Evolutionary conservation across 202 grass and related monocot species (phyloP), one percentile per base, ranked within the genome.

Genomic region (Cymbopogon flexuosus): DNA sequence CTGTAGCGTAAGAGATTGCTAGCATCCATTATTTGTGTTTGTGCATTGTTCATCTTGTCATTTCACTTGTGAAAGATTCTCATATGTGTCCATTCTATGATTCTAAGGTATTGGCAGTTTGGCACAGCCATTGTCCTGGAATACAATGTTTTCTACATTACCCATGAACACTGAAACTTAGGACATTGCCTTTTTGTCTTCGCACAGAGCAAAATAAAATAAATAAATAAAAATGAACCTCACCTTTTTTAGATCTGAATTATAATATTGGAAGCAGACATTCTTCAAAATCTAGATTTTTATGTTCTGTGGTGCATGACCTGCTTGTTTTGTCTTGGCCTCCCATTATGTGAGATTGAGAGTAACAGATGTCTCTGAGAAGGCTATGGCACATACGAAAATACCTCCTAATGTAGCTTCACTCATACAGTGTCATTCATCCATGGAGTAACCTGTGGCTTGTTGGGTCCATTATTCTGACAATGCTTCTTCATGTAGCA

Each of bases 361-460:
- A 67, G 58, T 83, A 58, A 23, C 18, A 73, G 19, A 31, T 59
- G 49, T 43, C 6, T 52, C 15, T 39, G 31, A 62, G 70, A 81
- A 23, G 76, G 16, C 46, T 71, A 35, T 78, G 34, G 24, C 10
- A 77, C 41, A 8, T 81, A 47, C 65, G 65, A 51, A 52, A 79
- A 51, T 78, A 80, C 66, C 65, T 27, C 69, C 51, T 88, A 64
- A 67, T 67, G 9, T 56, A 16, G 11, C 8, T 73, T 72, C 61
- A n/a, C n/a, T 87, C 29, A 85, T 87, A 52, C 84, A 99, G 96
- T 83, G 84, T 89, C 19, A 96, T 95, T 85, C 87, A 45, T 10
- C 96, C 96, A 75, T 99, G 96, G 96, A 99, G 92, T 83, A 99
- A 99, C 81, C 43, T 86, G 62, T 99, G 96, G 96, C 92, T 99